phyloP scores from a whole-genome alignment of 140 eudicot genomes.

The Erigeron philadelphicus region DNA sequence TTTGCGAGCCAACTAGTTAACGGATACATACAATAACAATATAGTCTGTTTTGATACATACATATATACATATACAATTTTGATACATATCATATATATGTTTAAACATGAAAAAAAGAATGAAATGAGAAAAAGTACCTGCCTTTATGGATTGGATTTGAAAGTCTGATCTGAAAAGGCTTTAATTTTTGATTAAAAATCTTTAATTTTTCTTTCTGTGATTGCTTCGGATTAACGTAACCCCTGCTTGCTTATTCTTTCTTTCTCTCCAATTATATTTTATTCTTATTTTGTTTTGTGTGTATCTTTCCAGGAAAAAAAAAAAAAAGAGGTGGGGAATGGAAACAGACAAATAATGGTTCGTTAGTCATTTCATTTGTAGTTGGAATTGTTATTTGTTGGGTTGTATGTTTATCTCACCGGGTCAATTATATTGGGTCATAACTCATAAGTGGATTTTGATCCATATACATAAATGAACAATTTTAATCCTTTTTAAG shows the following conservation, averaged over 20 bases:
- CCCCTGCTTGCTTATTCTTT: conserved; percentile 13
- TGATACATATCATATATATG: neutral
- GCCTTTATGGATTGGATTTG: conserved; percentile 7
- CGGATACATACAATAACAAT: too few relatives aligned
- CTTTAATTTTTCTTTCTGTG: neutral
- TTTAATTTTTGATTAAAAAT: neutral
- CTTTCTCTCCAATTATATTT: neutral
- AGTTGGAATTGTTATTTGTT: too few relatives aligned
- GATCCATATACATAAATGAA: too few relatives aligned
- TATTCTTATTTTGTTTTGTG: neutral
- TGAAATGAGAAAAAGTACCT: conserved; percentile 6
- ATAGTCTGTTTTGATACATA: too few relatives aligned
- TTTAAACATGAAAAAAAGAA: neutral
- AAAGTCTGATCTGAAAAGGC: conserved; percentile 25
- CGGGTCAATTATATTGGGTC: too few relatives aligned
- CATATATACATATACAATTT: too few relatives aligned
- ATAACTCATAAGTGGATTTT: too few relatives aligned
- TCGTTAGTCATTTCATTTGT: conserved; percentile 1
- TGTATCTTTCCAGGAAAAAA: neutral
- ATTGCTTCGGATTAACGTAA: conserved; percentile 23
- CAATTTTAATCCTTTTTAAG: too few relatives aligned
- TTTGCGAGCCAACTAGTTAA: too few relatives aligned
- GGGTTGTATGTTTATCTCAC: too few relatives aligned
- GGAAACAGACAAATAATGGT: conserved; percentile 11
- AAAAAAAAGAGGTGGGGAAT: conserved; percentile 8